Base-by-base conservation (phyloP, 352 stramenopile genomes). In the Phytophthora vignae region DNA sequence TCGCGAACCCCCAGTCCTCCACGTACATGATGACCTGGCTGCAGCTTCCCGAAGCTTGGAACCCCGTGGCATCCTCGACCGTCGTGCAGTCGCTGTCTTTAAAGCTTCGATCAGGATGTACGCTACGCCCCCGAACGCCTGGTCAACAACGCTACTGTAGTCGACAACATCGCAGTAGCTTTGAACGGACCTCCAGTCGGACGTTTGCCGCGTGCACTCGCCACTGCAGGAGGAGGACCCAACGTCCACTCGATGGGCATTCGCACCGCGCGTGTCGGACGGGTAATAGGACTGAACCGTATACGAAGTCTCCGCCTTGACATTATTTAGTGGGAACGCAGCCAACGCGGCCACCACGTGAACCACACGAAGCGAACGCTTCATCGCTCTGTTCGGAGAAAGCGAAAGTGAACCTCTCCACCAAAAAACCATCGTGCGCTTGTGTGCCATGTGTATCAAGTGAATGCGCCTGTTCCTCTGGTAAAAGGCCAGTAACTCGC, bases 21-120 rank as follows among this genome's bases (percentile, higher is more conserved):
- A 61, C 55, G 15, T 46, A 59, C 25, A 38, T 44, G 27, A 64
- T 64, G 15, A 55, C 57, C 46, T 56, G 14, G 15, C 40, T 29
- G 44, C 57, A 66, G 19, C 44, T 38, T 5, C 44, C 48, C 7
- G 59, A 66, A 5, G 48, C 59, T 14, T 50, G 59, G 15, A 58
- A 58, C 17, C 48, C 46, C n/a, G 40, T 48, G 17, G 40, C 40
- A n/a, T 48, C 40, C 40, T 21, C 40, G 17, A 48, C 12, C 8
- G 15, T 48, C 40, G 2, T 48, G 40, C 40, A 48, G 40, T 48
- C 40, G 21, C 40, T 48, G 40, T 15, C 17, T n/a, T n/a, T n/a
- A n/a, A 48, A 21, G 40, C 40, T 48, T 48, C 40, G 2, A 48
- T n/a, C 12, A 48, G 14, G 14, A 48, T 19, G 7, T 48, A 48